Conservation (phyloP, 768 basidiomycete genomes). For the Tephrocybe sp. region DNA sequence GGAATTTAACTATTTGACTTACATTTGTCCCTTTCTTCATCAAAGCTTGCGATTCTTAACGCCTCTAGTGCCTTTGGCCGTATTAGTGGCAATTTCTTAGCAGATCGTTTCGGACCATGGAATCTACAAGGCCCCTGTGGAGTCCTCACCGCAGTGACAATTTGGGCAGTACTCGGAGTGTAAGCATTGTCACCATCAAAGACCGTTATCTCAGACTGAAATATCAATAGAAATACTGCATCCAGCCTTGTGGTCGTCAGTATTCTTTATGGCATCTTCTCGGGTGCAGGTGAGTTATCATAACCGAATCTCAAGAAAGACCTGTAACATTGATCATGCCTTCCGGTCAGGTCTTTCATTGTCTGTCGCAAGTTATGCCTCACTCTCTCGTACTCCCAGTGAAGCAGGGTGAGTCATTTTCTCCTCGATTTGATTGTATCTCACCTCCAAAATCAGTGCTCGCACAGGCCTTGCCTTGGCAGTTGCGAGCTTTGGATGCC, state of each 20-base stretch:
- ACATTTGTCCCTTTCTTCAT: no score
- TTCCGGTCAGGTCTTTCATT: constrained; percentile 31
- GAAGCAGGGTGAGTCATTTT: constrained; percentile 34
- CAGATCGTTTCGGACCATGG: constrained; percentile 29
- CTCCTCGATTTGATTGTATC: not conserved
- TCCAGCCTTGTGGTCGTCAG: constrained; percentile 39
- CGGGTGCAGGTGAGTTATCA: constrained; percentile 41
- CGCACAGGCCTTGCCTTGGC: constrained; percentile 36
- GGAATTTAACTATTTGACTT: no score
- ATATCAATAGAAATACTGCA: constrained; percentile 26
- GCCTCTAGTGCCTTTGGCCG: constrained; percentile 34
- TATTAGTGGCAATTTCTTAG: constrained; percentile 32
- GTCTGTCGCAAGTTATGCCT: constrained; percentile 27
- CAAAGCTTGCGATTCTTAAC: constrained; percentile 36
- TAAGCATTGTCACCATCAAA: constrained; percentile 17
- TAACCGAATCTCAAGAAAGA: not conserved
- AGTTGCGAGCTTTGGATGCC: constrained; percentile 30
- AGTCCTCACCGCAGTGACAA: constrained; percentile 34
- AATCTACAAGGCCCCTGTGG: constrained; percentile 35
- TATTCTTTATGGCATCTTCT: constrained; percentile 47
- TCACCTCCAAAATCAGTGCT: constrained; percentile 23
- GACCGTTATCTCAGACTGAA: not conserved
- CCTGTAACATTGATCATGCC: no score
- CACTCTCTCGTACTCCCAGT: constrained; percentile 28
- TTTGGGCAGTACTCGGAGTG: constrained; percentile 39